These are phyloP conservation scores for Coleophoma crateriformis DNA, from an alignment of 2,329 filamentous ascomycete species.

Conservation along the genomic window DNA sequence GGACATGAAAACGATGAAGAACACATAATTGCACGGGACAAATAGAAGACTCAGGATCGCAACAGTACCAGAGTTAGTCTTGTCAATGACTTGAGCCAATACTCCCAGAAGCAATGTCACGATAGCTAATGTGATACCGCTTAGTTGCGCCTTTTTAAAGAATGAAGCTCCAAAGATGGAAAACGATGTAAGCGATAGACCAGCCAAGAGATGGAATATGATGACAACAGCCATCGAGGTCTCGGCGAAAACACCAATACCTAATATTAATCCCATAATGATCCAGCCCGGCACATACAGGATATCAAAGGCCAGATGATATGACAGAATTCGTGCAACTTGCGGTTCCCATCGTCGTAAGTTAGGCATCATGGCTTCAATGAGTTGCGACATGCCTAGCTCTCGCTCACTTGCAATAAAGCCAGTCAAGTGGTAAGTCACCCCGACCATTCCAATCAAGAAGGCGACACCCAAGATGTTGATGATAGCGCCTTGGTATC, in stretches of 20 bases:
- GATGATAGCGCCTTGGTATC: slow-evolving; percentile 70
- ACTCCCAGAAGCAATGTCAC: slow-evolving; percentile 71
- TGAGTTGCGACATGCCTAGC: slow-evolving; percentile 77
- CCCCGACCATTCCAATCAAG: slow-evolving; percentile 71
- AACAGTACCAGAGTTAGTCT: slow-evolving; percentile 57
- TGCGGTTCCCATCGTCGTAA: slow-evolving; percentile 70
- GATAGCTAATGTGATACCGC: slow-evolving; percentile 74
- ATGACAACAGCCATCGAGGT: slow-evolving; percentile 62
- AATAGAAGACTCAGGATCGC: slow-evolving; percentile 71
- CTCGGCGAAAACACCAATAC: slow-evolving; percentile 56
- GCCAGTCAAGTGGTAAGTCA: slow-evolving; percentile 83
- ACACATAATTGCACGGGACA: slow-evolving; percentile 82
- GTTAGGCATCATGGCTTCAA: slow-evolving; percentile 89
- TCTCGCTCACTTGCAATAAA: slow-evolving; percentile 83
- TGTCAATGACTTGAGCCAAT: slow-evolving; percentile 66
- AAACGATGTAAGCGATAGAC: slow-evolving; percentile 72
- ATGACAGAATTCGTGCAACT: slow-evolving; percentile 68
- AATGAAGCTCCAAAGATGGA: slow-evolving; percentile 77
- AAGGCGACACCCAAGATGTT: slow-evolving; percentile 75
- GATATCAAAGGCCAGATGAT: slow-evolving; percentile 74
- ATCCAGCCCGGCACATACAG: slow-evolving; percentile 83
- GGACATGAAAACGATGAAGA: slow-evolving; percentile 70
- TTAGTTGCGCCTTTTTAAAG: slow-evolving; percentile 83
- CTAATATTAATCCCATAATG: slow-evolving; percentile 62
- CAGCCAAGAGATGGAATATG: slow-evolving; percentile 70